Evolutionary conservation across 2,329 filamentous ascomycete species (phyloP), one percentile per base, ranked within the genome.

Genomic region (Arthrobotrys sphaeroides): DNA sequence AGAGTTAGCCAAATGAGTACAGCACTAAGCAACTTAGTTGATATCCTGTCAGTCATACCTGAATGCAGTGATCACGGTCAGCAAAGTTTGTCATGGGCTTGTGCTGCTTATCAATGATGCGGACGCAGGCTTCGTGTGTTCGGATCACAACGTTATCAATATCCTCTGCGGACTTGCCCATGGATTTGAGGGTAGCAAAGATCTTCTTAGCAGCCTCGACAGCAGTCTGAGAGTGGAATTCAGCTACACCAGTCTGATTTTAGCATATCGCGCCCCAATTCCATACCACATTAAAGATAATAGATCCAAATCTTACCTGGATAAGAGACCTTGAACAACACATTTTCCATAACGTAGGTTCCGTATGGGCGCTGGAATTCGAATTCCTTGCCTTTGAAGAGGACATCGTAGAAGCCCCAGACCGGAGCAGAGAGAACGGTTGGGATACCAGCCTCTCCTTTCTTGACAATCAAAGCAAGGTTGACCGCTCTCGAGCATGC

Each of bases 81-180:
- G 95, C 95, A 82, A 98, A 99, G 89, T 99, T 99, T 87, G 97
- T 94, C 92, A 99, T 96, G 80, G 94, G 90, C 88, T 97, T 98
- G 88, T 97, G 96, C 85, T 99, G 95, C 88, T 99, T 99, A 88
- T 99, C 95, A 81, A 99, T 99, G 85, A 99, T 99, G 81, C 95
- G 93, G 82, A 99, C 89, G 86, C 95, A 98, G 73, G 95, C 95
- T 85, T 99, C 95, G 86, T 99, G 95, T 6, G 95, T 99, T 81
- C 95, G 91, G 89, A 94, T 97, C 80, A 91, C 93, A 81, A 99
- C 89, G 77, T 88, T 88, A 86, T 96, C 94, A 86, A 99, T 96
- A 83, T 99, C 94, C 79, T 90, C 91, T 69, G 94, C 93, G 64
- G 90, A 91, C 88, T 97, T 97, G 85, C 93, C 94, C 86, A 91